A percentile compares a stretch with the other conserved stretches of the same genome.
These are phyloP conservation scores for Plasmodium blacklocki DNA, from an alignment of 169 alveolate genomes.

Conservation along the genomic window DNA sequence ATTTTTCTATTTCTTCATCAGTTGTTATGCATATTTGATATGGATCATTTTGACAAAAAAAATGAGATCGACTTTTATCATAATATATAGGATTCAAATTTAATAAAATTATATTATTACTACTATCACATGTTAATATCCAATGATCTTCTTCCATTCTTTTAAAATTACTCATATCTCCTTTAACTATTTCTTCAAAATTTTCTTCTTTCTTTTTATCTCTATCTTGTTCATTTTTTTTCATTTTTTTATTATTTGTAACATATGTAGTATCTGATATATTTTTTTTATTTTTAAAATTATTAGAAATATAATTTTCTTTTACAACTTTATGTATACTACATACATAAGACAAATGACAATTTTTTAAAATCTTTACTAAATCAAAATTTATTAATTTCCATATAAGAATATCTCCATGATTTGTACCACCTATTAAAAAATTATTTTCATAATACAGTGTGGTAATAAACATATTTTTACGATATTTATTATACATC, in stretches of 20 bases:
- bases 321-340: slow-evolving; percentile 69
- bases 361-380: slow-evolving; percentile 28
- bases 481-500: not conserved
- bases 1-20: slow-evolving; percentile 23
- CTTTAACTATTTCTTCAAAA: too few species aligned
- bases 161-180: not conserved
- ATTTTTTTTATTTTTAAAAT: too few species aligned
- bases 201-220: too few species aligned
- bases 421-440: slow-evolving; percentile 50
- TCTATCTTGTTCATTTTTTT: too few species aligned
- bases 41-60: slow-evolving; percentile 74
- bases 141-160: not conserved
- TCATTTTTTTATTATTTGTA: too few species aligned
- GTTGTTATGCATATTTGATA: slow-evolving; percentile 23
- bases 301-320: slow-evolving; percentile 10
- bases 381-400: slow-evolving; percentile 10
- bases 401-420: slow-evolving; percentile 73
- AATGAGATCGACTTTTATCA: slow-evolving; percentile 2
- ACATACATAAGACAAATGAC: slow-evolving; percentile 59
- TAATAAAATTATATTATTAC: slow-evolving; percentile 31
- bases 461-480: slow-evolving; percentile 38
- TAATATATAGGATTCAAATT: slow-evolving; percentile 24
- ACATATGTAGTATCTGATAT: too few species aligned
- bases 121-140: slow-evolving; percentile 49
- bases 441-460: slow-evolving; percentile 9